Conservation (phyloP, 2,329 filamentous ascomycete genomes). For the Aschersonia sp. region DNA sequence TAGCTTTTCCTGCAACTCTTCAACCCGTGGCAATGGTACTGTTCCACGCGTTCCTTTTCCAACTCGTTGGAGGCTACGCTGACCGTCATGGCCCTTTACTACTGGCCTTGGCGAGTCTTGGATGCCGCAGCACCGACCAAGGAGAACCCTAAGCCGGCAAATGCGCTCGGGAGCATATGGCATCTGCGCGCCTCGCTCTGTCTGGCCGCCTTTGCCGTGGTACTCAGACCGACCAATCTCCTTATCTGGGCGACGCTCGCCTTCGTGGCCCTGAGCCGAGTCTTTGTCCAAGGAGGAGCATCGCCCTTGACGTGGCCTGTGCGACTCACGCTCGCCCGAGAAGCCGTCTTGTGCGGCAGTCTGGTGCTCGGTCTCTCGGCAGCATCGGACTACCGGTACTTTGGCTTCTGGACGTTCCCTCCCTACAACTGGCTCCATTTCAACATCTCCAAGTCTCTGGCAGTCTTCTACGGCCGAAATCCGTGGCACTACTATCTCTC, state of each 20-base stretch:
- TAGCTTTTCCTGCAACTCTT: conserved; percentile 22
- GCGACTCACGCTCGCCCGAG: conserved; percentile 40
- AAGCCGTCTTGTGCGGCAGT: conserved; percentile 49
- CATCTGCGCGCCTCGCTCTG: conserved; percentile 44
- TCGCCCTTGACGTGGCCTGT: conserved; percentile 28
- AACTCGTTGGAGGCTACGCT: conserved; percentile 88
- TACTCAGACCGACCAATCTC: conserved; percentile 79
- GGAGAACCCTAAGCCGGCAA: conserved; percentile 20
- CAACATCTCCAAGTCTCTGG: conserved; percentile 76
- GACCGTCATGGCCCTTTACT: conserved; percentile 62
- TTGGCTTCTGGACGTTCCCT: conserved; percentile 75
- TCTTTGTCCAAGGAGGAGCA: conserved; percentile 16
- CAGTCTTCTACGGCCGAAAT: conserved; percentile 85
- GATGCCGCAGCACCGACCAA: conserved; percentile 23
- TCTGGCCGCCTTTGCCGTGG: conserved; percentile 66
- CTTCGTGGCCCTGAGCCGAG: conserved; percentile 26
- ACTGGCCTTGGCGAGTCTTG: conserved; percentile 76
- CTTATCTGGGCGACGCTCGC: conserved; percentile 68
- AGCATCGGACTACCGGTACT: conserved; percentile 63
- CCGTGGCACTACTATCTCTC: conserved; percentile 86
- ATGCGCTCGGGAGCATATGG: conserved; percentile 12
- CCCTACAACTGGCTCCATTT: conserved; percentile 78
- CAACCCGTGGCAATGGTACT: conserved; percentile 85
- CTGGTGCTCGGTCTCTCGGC: conserved; percentile 48
- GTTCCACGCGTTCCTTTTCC: conserved; percentile 81